These are phyloP conservation scores for Cercospora sp. DNA, from an alignment of 2,329 filamentous ascomycete genomes.

Conservation along the genomic window DNA sequence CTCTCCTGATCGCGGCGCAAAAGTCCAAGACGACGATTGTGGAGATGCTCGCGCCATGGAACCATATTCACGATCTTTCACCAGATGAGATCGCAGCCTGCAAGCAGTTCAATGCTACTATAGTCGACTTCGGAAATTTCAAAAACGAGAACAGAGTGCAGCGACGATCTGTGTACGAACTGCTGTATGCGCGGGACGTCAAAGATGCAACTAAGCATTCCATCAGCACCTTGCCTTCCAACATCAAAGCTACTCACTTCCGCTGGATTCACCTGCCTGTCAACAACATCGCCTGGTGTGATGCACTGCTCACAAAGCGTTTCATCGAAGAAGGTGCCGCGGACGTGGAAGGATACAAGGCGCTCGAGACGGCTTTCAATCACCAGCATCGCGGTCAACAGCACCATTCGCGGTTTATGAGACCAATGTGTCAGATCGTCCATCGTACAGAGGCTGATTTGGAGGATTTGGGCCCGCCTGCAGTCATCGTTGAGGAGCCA, in stretches of 20 bases:
- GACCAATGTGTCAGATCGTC: slow-evolving; percentile 50
- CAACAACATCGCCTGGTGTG: slow-evolving; percentile 61
- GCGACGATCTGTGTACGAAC: slow-evolving; percentile 27
- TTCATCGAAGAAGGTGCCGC: slow-evolving; percentile 63
- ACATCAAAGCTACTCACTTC: slow-evolving; percentile 45
- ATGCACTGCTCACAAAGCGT: slow-evolving; percentile 62
- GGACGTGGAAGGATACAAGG: slow-evolving; percentile 65
- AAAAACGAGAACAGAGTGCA: slow-evolving; percentile 32
- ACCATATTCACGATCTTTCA: slow-evolving; percentile 34
- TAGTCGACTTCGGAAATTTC: slow-evolving; percentile 33
- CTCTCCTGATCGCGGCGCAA: slow-evolving; percentile 46
- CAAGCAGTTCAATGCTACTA: slow-evolving; percentile 26
- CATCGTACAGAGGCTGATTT: slow-evolving; percentile 23
- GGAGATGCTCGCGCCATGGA: slow-evolving; percentile 44
- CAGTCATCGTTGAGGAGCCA: slow-evolving; percentile 22
- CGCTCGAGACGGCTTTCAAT: slow-evolving; percentile 60
- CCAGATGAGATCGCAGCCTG: slow-evolving; percentile 28
- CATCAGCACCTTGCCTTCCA: slow-evolving; percentile 40
- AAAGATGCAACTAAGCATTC: slow-evolving; percentile 22
- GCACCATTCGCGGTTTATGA: slow-evolving; percentile 63
- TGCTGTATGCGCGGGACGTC: slow-evolving; percentile 26
- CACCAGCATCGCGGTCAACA: slow-evolving; percentile 62
- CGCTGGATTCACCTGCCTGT: slow-evolving; percentile 51
- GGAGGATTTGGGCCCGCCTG: slow-evolving; percentile 16
- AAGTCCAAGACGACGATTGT: slow-evolving; percentile 45